phyloP scores from a whole-genome alignment of 164 flowering plant species.

The Vitis amurensis region DNA sequence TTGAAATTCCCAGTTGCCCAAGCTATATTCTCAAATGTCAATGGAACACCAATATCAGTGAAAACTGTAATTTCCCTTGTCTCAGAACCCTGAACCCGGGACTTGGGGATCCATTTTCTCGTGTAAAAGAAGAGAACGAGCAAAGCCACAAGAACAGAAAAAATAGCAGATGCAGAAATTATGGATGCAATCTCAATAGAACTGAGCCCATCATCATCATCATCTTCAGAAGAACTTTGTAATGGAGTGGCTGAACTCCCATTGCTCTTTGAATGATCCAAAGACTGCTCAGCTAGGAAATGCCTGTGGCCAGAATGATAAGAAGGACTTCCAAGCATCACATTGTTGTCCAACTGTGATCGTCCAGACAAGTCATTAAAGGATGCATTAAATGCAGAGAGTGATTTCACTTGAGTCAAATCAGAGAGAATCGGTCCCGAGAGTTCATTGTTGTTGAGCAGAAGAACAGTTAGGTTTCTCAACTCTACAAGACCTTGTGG shows the following conservation, averaged over 20 bases:
- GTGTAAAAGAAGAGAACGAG: conserved; percentile 36
- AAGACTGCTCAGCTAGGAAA: conserved; percentile 3
- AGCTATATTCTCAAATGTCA: conserved; percentile 51
- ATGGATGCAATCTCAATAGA: conserved; percentile 54
- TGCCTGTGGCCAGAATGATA: conserved; percentile 5
- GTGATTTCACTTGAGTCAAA: conserved; percentile 18
- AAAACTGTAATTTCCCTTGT: conserved; percentile 39
- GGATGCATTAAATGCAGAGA: conserved; percentile 21
- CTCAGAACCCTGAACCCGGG: conserved; percentile 38
- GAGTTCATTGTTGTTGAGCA: conserved; percentile 30
- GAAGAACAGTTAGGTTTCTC: conserved; percentile 21
- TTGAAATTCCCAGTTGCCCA: conserved; percentile 51
- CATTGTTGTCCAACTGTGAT: conserved; percentile 1
- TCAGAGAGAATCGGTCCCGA: conserved; percentile 32
- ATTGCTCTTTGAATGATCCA: conserved; percentile 2
- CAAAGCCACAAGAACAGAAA: conserved; percentile 43
- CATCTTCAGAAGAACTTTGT: conserved; percentile 1
- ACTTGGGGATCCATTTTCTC: conserved; percentile 28
- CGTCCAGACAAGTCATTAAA: conserved; percentile 28
- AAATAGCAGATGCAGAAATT: conserved; percentile 46
- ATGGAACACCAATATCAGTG: conserved; percentile 41
- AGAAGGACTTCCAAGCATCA: conserved; percentile 18
- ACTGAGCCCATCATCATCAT: conserved; percentile 21
- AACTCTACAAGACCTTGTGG: conserved; percentile 25
- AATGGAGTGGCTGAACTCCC: conserved; percentile 9